A percentile compares a stretch with the other conserved stretches of the same genome.
These are phyloP conservation scores for Aeschynomene evenia DNA, from an alignment of 306 rosid species.

Conservation along the genomic window DNA sequence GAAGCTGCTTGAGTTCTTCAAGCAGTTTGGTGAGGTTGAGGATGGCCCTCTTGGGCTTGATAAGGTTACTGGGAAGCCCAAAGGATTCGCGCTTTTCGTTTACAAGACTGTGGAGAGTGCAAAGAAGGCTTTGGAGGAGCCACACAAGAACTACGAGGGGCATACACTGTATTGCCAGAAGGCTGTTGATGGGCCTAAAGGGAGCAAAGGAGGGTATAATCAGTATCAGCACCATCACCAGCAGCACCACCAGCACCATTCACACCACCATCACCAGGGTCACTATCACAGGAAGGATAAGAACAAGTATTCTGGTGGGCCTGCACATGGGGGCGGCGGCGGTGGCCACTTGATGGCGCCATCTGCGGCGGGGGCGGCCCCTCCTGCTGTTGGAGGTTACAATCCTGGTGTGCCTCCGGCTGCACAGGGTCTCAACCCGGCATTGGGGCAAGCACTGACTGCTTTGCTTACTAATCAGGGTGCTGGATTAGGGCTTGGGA, in stretches of 20 bases:
- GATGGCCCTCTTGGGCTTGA: constrained; percentile 72
- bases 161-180: constrained; percentile 58
- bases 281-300: constrained; percentile 61
- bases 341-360: constrained; percentile 58
- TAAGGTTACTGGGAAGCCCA: constrained; percentile 56
- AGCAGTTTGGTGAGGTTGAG: constrained; percentile 62
- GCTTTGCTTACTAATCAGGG: constrained; percentile 69
- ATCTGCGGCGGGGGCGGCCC: constrained; percentile 22
- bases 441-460: constrained; percentile 59
- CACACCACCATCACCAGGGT: constrained; percentile 44
- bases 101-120: constrained; percentile 52
- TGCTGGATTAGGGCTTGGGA: constrained; percentile 63
- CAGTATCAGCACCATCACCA: constrained; percentile 40
- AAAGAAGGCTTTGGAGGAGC: constrained; percentile 65
- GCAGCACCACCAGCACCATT: constrained; percentile 33
- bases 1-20: constrained; percentile 50
- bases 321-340: constrained; percentile 35
- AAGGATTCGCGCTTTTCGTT: constrained; percentile 58
- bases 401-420: constrained; percentile 43
- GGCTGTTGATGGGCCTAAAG: constrained; percentile 70
- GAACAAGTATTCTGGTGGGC: constrained; percentile 50
- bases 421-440: constrained; percentile 53
- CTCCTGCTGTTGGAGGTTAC: constrained; percentile 54
- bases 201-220: constrained; percentile 37
- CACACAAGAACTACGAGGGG: constrained; percentile 58